Base-by-base conservation (phyloP, 768 basidiomycete species). In the Xerocomus brunneocitrinus region DNA sequence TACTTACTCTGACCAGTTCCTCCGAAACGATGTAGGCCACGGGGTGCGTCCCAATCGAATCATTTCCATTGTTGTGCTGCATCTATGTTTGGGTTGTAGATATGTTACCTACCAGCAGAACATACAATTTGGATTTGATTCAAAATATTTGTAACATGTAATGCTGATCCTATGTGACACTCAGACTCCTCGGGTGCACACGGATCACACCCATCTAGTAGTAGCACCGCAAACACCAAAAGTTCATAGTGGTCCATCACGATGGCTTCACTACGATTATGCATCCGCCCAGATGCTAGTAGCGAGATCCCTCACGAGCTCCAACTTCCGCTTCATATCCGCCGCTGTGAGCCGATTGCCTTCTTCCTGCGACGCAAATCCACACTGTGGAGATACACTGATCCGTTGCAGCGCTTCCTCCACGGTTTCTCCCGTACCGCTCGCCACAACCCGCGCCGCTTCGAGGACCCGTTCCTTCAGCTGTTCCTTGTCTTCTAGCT, bases 21-120 rank as follows among this genome's bases (percentile, higher is more conserved):
- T 80, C 73, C 1, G 84, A 85, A 7, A 79, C 80, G 24, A 84
- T 67, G 53, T 86, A 85, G 25, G 65, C 73, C 10, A 80, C 70
- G 14, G 57, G 52, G 32, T 35, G 43, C 12, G 35, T 16, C 31
- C 25, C 49, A n/a, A 12, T n/a, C 9, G 42, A 34, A 27, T 49
- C 14, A 28, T 16, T 24, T 9, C 39, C 38, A 30, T 49, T 28
- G 30, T 49, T 38, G 7, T 58, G 60, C 27, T 52, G 56, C 58
- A 59, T 64, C 27, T 25, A 30, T 27, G 6, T 36, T 28, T 28
- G 28, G 7, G 31, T 32, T 2, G 9, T 32, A 32, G 31, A 12
- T 8, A 32, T 32, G 28, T 27, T 27, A 19, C 19, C 19, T 19
- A 19, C 19, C 19, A 19, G 19, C 19, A 19, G 19, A 19, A 19